Conservation (phyloP, 1,284 basidiomycete species). For the Rhodotorula sp. region DNA sequence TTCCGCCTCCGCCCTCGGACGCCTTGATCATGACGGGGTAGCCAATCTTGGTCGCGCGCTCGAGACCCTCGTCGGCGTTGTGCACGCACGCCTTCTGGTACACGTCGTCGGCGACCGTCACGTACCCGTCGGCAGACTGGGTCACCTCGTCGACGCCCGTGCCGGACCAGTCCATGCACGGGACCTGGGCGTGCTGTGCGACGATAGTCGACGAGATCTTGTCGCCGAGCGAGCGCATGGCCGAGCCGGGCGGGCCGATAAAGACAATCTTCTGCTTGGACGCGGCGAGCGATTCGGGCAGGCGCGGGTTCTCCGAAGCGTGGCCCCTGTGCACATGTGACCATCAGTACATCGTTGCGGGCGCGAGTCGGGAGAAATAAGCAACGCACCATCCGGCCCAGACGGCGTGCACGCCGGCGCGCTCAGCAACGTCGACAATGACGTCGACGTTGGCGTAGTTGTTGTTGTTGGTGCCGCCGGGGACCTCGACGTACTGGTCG, state of each 20-base stretch:
- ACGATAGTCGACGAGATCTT: constrained; percentile 99
- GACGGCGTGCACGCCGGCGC: constrained; percentile 95
- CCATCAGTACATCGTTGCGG: not conserved
- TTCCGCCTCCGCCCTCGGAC: constrained; percentile 97
- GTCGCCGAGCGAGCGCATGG: constrained; percentile 98
- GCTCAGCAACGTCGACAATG: constrained; percentile 97
- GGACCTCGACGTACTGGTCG: constrained; percentile 97
- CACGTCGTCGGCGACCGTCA: constrained; percentile 88
- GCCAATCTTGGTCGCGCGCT: constrained; percentile 82
- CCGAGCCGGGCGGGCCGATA: constrained; percentile 97
- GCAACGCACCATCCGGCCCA: constrained; percentile 89
- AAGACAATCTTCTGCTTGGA: constrained; percentile 97
- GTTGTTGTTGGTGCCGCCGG: constrained; percentile 98
- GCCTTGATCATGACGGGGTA: constrained; percentile 99
- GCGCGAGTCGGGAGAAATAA: not conserved
- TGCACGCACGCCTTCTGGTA: constrained; percentile 90
- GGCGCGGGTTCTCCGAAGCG: constrained; percentile 96
- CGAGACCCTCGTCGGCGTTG: constrained; percentile 83
- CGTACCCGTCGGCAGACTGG: constrained; percentile 83
- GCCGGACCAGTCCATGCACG: constrained; percentile 99
- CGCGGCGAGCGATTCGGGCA: constrained; percentile 91
- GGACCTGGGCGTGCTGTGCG: constrained; percentile 95
- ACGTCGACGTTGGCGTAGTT: constrained; percentile 99
- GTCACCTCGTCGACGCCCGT: constrained; percentile 88
- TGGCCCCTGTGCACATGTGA: constrained; percentile 64